Evolutionary conservation across 2,329 filamentous ascomycete species (phyloP).

Genomic region (Colletotrichum siamense): DNA sequence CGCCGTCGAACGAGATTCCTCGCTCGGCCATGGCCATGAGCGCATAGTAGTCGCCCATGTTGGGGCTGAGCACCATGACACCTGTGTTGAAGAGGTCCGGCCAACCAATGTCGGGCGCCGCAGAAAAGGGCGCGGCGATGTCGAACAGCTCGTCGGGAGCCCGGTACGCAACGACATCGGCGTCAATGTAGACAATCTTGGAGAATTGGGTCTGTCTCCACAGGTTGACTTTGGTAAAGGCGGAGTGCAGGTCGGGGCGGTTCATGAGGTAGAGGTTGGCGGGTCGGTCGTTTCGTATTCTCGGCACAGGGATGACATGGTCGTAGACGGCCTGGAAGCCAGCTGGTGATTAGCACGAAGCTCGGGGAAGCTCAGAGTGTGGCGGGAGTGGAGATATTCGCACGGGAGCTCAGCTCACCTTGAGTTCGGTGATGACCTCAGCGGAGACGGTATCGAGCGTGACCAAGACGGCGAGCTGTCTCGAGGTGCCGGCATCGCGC

Average conservation of each 20-base stretch:
- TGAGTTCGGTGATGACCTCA: slow-evolving; percentile 79
- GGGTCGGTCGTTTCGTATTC: slow-evolving; percentile 77
- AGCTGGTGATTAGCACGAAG: not conserved
- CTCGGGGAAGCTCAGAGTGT: not conserved
- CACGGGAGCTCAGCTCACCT: slow-evolving; percentile 51
- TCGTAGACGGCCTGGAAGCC: slow-evolving; percentile 77
- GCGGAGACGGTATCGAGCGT: slow-evolving; percentile 80
- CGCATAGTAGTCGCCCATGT: slow-evolving; percentile 86
- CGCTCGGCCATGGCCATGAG: slow-evolving; percentile 82
- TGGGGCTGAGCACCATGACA: slow-evolving; percentile 88
- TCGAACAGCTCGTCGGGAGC: slow-evolving; percentile 93
- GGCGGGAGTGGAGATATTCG: not conserved
- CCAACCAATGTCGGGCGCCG: slow-evolving; percentile 96
- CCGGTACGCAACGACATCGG: slow-evolving; percentile 88
- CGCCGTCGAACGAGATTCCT: slow-evolving; percentile 94
- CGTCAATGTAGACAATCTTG: slow-evolving; percentile 93
- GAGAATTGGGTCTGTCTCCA: slow-evolving; percentile 92
- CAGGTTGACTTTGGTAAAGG: slow-evolving; percentile 95
- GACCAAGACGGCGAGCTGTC: slow-evolving; percentile 84
- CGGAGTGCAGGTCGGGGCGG: slow-evolving; percentile 85
- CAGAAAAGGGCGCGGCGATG: slow-evolving; percentile 62
- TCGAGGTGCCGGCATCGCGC: slow-evolving; percentile 85
- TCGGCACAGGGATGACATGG: slow-evolving; percentile 83
- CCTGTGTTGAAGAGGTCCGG: slow-evolving; percentile 98
- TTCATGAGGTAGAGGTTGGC: slow-evolving; percentile 92